These are phyloP conservation scores for Metarhizium robertsii DNA, from an alignment of 2,329 filamentous ascomycete species.

Conservation along the genomic window DNA sequence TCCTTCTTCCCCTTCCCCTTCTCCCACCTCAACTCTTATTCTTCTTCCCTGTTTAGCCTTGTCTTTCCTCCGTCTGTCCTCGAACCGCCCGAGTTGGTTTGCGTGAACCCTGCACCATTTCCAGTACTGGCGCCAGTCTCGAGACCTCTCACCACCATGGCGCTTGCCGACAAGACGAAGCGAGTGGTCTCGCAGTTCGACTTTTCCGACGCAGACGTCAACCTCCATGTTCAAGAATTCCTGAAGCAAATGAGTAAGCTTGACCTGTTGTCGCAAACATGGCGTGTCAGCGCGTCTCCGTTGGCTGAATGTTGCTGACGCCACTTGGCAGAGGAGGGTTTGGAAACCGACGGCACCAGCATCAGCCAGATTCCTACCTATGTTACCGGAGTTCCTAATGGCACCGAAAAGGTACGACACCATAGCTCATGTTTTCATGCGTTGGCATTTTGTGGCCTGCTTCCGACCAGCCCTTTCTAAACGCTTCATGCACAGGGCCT, in stretches of 20 bases:
- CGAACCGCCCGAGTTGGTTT: conserved; percentile 36
- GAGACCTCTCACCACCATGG: conserved; percentile 49
- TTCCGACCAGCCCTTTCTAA: not conserved
- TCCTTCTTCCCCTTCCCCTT: conserved; percentile 5
- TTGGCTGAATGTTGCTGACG: not conserved
- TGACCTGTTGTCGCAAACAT: not conserved
- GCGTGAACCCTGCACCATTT: conserved; percentile 46
- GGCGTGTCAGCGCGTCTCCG: not conserved
- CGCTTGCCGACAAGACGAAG: conserved; percentile 61
- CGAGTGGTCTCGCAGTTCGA: conserved; percentile 79
- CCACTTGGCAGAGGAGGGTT: conserved; percentile 58
- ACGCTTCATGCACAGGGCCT: conserved; percentile 53
- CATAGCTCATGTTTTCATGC: not conserved
- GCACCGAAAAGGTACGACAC: conserved; percentile 70
- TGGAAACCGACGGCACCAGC: conserved; percentile 67
- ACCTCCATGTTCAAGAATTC: conserved; percentile 76
- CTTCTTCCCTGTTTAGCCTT: conserved; percentile 21
- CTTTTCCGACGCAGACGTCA: conserved; percentile 68
- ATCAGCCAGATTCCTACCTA: conserved; percentile 96
- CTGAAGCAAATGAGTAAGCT: conserved; percentile 67
- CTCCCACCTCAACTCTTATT: conserved; percentile 12
- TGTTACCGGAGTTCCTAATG: conserved; percentile 91
- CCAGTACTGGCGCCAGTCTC: conserved; percentile 44
- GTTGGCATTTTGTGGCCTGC: not conserved
- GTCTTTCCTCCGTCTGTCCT: conserved; percentile 16